A percentile compares a stretch with the other conserved stretches of the same genome.
These are phyloP conservation scores for Albatrellus ellisii DNA, from an alignment of 768 basidiomycete genomes.

Conservation along the genomic window DNA sequence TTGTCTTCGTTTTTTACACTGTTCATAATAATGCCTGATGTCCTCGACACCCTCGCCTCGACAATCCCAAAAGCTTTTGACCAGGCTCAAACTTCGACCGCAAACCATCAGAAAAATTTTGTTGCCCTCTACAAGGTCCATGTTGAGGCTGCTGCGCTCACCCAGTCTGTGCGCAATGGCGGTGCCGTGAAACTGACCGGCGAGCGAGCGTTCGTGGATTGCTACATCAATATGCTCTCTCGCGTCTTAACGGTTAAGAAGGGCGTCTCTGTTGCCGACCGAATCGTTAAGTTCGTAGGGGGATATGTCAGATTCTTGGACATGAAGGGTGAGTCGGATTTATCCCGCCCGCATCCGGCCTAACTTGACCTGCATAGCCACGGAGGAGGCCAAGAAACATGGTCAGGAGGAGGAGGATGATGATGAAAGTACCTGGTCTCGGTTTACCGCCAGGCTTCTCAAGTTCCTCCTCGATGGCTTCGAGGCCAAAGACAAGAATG, in stretches of 20 bases:
- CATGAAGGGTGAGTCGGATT: conserved; percentile 46
- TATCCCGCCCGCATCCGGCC: neutral
- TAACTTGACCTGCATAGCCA: conserved; percentile 18
- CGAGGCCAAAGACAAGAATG: conserved; percentile 74
- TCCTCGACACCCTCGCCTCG: conserved; percentile 18
- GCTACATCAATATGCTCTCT: conserved; percentile 45
- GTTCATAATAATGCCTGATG: too few relatives aligned
- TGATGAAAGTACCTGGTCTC: conserved; percentile 35
- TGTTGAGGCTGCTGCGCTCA: conserved; percentile 40
- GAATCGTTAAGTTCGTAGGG: conserved; percentile 70
- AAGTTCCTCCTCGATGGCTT: conserved; percentile 63
- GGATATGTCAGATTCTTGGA: conserved; percentile 66
- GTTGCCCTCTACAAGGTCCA: conserved; percentile 77
- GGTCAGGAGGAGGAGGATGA: conserved; percentile 28
- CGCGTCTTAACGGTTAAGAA: conserved; percentile 66
- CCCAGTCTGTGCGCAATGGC: conserved; percentile 35
- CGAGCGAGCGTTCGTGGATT: conserved; percentile 63
- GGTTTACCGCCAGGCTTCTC: conserved; percentile 36
- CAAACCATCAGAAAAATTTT: conserved; percentile 86
- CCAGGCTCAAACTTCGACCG: conserved; percentile 57
- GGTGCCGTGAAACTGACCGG: conserved; percentile 47
- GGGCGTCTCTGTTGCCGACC: conserved; percentile 61
- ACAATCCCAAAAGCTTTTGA: conserved; percentile 58
- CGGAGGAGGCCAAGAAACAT: conserved; percentile 18
- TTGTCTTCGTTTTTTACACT: too few relatives aligned